Conservation (phyloP, 139 green algal genomes). For the Chlamydomonas sp. region DNA sequence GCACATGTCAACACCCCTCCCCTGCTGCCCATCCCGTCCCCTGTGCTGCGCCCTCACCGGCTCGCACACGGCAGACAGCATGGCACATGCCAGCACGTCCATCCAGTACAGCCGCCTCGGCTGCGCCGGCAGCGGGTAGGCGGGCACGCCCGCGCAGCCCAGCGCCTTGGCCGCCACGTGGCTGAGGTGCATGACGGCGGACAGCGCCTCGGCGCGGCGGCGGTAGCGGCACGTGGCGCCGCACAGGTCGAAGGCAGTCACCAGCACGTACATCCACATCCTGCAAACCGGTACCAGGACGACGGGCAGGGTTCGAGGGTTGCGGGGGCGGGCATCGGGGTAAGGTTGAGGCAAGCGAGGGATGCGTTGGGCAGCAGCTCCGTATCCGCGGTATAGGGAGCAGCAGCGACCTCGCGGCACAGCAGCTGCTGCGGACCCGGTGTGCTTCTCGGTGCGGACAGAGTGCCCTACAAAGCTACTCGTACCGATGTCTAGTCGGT, state of each 20-base stretch:
- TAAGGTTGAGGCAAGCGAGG: too few relatives aligned
- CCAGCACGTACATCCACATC: constrained; percentile 26
- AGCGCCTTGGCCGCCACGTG: constrained; percentile 61
- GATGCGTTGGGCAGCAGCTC: too few relatives aligned
- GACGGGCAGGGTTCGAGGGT: too few relatives aligned
- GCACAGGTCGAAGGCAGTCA: not conserved
- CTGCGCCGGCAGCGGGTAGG: constrained; percentile 9
- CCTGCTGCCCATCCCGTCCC: not conserved
- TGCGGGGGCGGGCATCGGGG: too few relatives aligned
- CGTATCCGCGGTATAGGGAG: too few relatives aligned
- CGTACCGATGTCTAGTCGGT: too few relatives aligned
- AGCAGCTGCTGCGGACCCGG: too few relatives aligned
- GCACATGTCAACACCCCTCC: not conserved
- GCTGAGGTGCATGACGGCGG: constrained; percentile 33
- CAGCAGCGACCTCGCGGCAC: too few relatives aligned
- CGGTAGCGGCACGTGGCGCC: constrained; percentile 9
- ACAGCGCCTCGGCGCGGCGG: constrained; percentile 18
- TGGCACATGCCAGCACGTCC: constrained; percentile 38
- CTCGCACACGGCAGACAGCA: constrained; percentile 24
- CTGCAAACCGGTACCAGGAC: not conserved
- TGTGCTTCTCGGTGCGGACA: too few relatives aligned
- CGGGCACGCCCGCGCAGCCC: not conserved
- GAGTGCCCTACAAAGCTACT: too few relatives aligned
- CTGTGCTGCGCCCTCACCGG: not conserved
- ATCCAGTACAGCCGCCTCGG: constrained; percentile 14